A percentile compares a stretch with the other conserved stretches of the same genome.
These are phyloP conservation scores for Xylaria sp. DNA, from an alignment of 2,329 filamentous ascomycete species.

Conservation along the genomic window DNA sequence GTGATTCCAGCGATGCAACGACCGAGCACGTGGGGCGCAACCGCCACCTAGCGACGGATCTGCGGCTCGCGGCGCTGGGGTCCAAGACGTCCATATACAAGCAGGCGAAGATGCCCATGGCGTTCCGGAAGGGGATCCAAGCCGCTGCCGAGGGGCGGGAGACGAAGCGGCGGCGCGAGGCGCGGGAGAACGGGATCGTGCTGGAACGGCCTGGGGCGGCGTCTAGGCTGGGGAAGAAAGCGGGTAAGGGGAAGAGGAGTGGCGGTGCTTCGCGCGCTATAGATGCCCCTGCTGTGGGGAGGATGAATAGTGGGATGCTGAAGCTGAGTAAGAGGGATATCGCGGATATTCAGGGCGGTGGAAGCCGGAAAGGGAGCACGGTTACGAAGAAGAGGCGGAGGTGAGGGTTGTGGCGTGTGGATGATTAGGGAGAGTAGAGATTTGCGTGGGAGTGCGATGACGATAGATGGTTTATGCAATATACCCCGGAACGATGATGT, in stretches of 20 bases:
- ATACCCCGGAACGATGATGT: constrained; percentile 21
- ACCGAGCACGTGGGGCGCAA: constrained; percentile 69
- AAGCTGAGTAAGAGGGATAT: constrained; percentile 83
- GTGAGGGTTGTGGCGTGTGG: constrained; percentile 34
- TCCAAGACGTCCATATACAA: constrained; percentile 78
- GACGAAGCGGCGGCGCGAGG: constrained; percentile 77
- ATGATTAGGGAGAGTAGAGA: neutral
- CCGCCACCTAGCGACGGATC: constrained; percentile 82
- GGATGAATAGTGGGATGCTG: constrained; percentile 77
- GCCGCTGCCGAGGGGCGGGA: constrained; percentile 74
- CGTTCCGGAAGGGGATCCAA: constrained; percentile 84
- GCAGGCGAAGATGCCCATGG: constrained; percentile 90
- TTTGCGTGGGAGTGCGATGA: neutral
- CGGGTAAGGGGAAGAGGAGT: constrained; percentile 52
- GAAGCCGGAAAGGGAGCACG: constrained; percentile 30
- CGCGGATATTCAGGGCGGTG: constrained; percentile 44
- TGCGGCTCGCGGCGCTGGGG: constrained; percentile 84
- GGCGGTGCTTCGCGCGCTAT: constrained; percentile 59
- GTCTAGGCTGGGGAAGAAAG: constrained; percentile 49
- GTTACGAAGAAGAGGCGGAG: constrained; percentile 45
- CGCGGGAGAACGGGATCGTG: constrained; percentile 89
- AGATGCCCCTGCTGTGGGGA: constrained; percentile 82
- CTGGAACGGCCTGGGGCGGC: constrained; percentile 68
- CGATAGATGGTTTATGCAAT: neutral
- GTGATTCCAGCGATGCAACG: constrained; percentile 48